Base-by-base conservation (phyloP, 2,329 filamentous ascomycete species). In the Scytalidium lignicola region DNA sequence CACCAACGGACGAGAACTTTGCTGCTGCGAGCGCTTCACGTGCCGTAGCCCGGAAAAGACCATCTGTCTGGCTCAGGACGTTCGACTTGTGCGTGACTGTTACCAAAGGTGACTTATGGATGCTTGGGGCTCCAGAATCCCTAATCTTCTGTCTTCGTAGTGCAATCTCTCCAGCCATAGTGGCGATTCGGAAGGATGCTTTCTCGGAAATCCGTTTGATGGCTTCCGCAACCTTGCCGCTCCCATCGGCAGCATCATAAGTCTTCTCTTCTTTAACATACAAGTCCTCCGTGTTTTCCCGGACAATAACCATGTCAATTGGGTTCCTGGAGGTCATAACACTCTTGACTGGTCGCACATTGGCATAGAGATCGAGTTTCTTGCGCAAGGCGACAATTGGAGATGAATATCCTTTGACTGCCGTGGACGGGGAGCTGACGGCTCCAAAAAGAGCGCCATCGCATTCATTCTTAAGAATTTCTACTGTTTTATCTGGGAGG, bases 61-160 rank as follows among this genome's bases (percentile, higher is more conserved):
- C 93, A 70, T 99, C 93, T 15, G 93, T 97, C 70, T 97, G 92
- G 41, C 86, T 90, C 22, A 99, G 80, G 19, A 99, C 93, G 72
- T 99, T 99, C 69, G 86, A 91, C 78, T 99, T 99, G 80, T 99
- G 93, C 44, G 93, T 97, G 68, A 99, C 90, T 52, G 93, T 99
- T 52, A 99, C 91, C 61, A 92, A 78, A 22, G 90, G 83, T 41
- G 73, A 66, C 46, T 71, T 70, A 72, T 90, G 86, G 56, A 87
- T 83, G 66, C 78, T 82, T 21, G 72, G 62, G 13, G 67, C 63
- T 42, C 75, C 74, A 12, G 72, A 67, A 37, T 83, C 78, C 54
- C 92, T 83, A 61, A 95, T 83, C 65, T 86, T 85, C 66, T 96
- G 88, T 57, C 93, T 79, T 47, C 90, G 83, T 53, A 95, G 74